phyloP scores from a whole-genome alignment of 1,139 yeast species.

The Citeromyces hawaiiensis region DNA sequence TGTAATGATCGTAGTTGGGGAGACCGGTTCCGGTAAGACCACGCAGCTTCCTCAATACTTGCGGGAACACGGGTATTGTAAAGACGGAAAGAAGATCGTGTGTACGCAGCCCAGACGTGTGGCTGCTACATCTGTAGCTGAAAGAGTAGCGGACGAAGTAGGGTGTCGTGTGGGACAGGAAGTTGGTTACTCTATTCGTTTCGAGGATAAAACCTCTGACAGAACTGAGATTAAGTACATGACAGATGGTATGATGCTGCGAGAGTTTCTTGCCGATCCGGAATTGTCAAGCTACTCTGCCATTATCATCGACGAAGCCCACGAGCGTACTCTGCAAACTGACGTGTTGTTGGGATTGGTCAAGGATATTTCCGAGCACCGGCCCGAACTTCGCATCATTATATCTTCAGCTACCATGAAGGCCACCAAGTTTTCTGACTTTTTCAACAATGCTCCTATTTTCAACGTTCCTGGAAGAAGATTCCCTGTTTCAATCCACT shows the following conservation, averaged over 20 bases:
- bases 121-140: slow-evolving; percentile 90
- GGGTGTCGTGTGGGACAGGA: slow-evolving; percentile 57
- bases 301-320: slow-evolving; percentile 93
- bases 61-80: slow-evolving; percentile 67
- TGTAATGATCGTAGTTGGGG: slow-evolving; percentile 82
- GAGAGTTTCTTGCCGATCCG: slow-evolving; percentile 78
- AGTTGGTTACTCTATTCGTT: slow-evolving; percentile 83
- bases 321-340: slow-evolving; percentile 86
- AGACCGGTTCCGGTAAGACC: slow-evolving; percentile 96
- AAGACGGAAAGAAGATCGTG: slow-evolving; percentile 45
- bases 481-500: slow-evolving; percentile 78
- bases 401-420: slow-evolving; percentile 94
- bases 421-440: slow-evolving; percentile 71
- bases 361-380: slow-evolving; percentile 49
- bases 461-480: slow-evolving; percentile 83
- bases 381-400: slow-evolving; percentile 60
- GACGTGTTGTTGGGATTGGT: slow-evolving; percentile 78
- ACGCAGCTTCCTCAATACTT: slow-evolving; percentile 89
- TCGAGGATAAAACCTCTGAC: slow-evolving; percentile 60
- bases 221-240: slow-evolving; percentile 67
- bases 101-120: slow-evolving; percentile 96
- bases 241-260: slow-evolving; percentile 88
- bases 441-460: slow-evolving; percentile 74
- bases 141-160: slow-evolving; percentile 83
- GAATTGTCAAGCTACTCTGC: slow-evolving; percentile 57